Evolutionary conservation across 2,329 filamentous ascomycete genomes (phyloP).

Genomic region (Penicillium corylophilum): DNA sequence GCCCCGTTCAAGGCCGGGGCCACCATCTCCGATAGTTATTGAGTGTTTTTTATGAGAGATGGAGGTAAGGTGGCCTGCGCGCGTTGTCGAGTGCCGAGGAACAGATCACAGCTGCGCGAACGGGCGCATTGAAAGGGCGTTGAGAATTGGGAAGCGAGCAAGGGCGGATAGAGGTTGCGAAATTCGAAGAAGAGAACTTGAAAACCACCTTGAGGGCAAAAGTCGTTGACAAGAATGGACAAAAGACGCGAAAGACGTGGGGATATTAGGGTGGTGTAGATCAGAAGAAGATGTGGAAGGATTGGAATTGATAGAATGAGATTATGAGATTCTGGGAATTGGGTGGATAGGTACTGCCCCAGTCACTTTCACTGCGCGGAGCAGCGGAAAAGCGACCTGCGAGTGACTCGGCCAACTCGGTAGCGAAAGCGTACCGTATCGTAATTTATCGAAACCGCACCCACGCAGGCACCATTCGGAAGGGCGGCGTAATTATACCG

Average conservation of each 20-base stretch:
- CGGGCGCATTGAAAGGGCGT: constrained; percentile 35
- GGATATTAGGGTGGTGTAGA: constrained; percentile 6
- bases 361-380: constrained; percentile 12
- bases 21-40: constrained; percentile 41
- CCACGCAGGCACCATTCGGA: neutral
- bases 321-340: neutral
- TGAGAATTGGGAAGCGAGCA: constrained; percentile 3
- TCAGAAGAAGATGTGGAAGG: constrained; percentile 3
- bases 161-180: constrained; percentile 15
- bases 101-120: constrained; percentile 30
- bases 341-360: constrained; percentile 11
- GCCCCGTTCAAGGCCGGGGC: constrained; percentile 46
- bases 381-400: constrained; percentile 12
- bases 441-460: constrained; percentile 3
- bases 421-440: neutral
- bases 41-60: constrained; percentile 8
- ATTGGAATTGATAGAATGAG: constrained; percentile 12
- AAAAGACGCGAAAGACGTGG: constrained; percentile 13
- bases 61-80: constrained; percentile 19
- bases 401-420: constrained; percentile 8
- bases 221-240: constrained; percentile 1
- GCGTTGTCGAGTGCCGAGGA: constrained; percentile 30
- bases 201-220: neutral
- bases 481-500: constrained; percentile 15
- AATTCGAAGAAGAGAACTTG: neutral